Conservation (phyloP, 306 rosid genomes). For the Cicer arietinum region DNA sequence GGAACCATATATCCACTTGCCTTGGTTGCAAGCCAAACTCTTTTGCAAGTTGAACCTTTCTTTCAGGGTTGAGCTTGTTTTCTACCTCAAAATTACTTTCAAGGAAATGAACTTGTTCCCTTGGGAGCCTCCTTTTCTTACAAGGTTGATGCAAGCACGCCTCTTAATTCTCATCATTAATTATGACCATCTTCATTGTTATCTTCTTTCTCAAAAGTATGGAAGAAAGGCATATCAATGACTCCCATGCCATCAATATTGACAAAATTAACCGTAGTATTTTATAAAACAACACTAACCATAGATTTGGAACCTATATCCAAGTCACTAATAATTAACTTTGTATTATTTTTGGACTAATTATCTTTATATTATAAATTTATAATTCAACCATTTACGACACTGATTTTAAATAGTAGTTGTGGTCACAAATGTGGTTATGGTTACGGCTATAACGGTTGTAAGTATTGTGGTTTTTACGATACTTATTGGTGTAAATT, state of each 20-base stretch:
- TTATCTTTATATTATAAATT: too few species aligned
- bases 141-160: constrained; percentile 61
- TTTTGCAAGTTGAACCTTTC: constrained; percentile 77
- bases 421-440: too few species aligned
- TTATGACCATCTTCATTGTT: constrained; percentile 17
- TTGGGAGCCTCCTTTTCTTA: constrained; percentile 79
- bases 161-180: constrained; percentile 61
- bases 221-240: constrained; percentile 57
- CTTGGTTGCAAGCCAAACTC: constrained; percentile 90
- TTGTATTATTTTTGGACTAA: too few species aligned
- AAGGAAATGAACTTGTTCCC: constrained; percentile 75
- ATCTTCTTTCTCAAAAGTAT: constrained; percentile 60
- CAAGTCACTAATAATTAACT: too few species aligned
- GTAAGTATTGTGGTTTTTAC: too few species aligned
- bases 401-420: too few species aligned
- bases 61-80: constrained; percentile 91
- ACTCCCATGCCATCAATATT: constrained; percentile 49
- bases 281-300: constrained; percentile 21
- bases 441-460: too few species aligned
- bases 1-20: constrained; percentile 96
- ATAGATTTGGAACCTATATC: too few species aligned
- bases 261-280: constrained; percentile 64
- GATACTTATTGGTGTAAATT: too few species aligned
- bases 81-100: constrained; percentile 76
- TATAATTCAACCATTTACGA: too few species aligned